Percentiles rank a stretch among this genome's conserved stretches.
These are phyloP conservation scores for Paragyromitra xinjiangensis DNA, from an alignment of 495 filamentous ascomycete species.

Conservation along the genomic window DNA sequence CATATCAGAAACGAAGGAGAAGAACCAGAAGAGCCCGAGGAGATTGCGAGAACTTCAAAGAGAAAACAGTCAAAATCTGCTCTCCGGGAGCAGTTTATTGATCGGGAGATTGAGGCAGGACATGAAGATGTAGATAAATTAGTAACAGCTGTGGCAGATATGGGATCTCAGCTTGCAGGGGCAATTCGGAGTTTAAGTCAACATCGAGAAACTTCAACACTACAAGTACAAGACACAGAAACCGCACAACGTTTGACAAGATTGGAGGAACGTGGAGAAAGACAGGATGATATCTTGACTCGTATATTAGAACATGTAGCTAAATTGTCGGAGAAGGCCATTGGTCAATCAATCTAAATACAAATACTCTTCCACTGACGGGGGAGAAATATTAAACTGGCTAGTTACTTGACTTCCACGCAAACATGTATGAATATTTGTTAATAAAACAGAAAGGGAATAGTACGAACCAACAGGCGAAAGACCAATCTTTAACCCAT, in stretches of 20 bases:
- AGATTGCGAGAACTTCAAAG: not conserved
- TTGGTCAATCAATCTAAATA: too few species aligned
- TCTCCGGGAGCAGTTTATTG: not conserved
- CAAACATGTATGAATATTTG: constrained; percentile 29
- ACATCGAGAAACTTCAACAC: not conserved
- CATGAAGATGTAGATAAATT: not conserved
- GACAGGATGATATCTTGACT: not conserved
- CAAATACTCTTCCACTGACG: not conserved
- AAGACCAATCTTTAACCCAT: not conserved
- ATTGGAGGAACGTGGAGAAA: not conserved
- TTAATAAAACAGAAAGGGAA: constrained; percentile 3
- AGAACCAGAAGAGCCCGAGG: not conserved
- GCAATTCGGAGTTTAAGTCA: not conserved
- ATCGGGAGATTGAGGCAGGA: not conserved
- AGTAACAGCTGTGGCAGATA: not conserved
- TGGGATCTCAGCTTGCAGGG: not conserved
- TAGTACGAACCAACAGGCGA: constrained; percentile 25
- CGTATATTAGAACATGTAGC: not conserved
- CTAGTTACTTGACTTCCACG: constrained; percentile 1
- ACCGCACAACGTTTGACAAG: not conserved
- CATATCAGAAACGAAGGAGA: not conserved
- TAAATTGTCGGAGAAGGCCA: not conserved
- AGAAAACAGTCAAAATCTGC: not conserved
- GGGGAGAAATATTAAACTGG: constrained; percentile 16
- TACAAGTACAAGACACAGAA: not conserved